These are phyloP conservation scores for Hydrangea macrophylla DNA, from an alignment of 148 eudicot genomes.

Conservation along the genomic window DNA sequence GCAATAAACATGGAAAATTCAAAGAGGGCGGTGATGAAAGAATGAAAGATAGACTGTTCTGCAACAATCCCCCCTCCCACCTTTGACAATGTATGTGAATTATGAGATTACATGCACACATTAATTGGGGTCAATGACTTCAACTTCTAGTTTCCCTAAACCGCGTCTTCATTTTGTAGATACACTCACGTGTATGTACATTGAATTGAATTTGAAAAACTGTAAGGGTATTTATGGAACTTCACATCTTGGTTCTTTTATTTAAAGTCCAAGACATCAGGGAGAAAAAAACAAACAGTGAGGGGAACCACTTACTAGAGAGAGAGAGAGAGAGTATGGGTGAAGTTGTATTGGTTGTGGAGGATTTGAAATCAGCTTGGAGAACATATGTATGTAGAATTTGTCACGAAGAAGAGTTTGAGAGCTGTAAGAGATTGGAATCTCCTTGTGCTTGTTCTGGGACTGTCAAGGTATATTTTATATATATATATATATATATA, in stretches of 20 bases:
- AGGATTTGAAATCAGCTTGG: conserved; percentile 25
- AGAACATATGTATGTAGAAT: conserved; percentile 57
- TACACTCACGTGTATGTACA: not conserved
- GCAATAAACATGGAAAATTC: not conserved
- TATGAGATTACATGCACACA: not conserved
- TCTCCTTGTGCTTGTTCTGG: conserved; percentile 95
- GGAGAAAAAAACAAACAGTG: not conserved
- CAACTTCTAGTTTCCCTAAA: not conserved
- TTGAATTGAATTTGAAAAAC: not conserved
- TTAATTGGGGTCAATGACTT: not conserved
- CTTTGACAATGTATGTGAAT: not conserved
- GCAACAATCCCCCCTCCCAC: not conserved
- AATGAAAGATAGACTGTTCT: not conserved
- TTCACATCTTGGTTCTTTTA: not conserved
- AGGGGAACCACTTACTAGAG: not conserved
- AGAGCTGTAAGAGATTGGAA: conserved; percentile 61
- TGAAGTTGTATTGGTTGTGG: conserved; percentile 39
- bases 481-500: too few species aligned
- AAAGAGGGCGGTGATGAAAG: not conserved
- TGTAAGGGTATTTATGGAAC: not conserved
- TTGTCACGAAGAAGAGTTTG: conserved; percentile 79
- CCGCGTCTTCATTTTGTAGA: not conserved
- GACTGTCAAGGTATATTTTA: conserved; percentile 76
- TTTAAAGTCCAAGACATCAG: not conserved
- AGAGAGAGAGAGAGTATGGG: conserved; percentile 26